Conservation (phyloP, 495 filamentous ascomycete species). For the Lophiostoma macrostomum region DNA sequence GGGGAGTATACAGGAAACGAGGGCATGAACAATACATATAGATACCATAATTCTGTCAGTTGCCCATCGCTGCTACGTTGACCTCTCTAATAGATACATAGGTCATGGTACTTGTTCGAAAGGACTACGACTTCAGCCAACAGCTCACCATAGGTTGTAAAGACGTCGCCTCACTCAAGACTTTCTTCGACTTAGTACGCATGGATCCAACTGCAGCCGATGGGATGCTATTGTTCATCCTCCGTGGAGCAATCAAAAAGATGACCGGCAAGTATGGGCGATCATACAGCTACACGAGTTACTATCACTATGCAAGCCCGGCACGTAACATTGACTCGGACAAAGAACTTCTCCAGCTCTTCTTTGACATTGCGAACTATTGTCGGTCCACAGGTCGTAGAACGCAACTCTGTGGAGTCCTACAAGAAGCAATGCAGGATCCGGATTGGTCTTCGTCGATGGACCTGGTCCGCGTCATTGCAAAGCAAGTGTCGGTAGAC, state of each 20-base stretch:
- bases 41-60: conserved; percentile 42
- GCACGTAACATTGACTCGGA: neutral
- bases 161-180: no score
- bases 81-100: neutral
- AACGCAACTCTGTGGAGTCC: neutral
- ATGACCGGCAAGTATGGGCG: no score
- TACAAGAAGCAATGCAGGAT: neutral
- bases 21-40: conserved; percentile 20
- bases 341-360: neutral
- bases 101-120: neutral
- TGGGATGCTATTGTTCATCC: no score
- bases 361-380: neutral
- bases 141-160: no score
- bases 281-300: no score
- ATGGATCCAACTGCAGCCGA: no score
- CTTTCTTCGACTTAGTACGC: no score
- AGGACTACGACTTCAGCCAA: neutral
- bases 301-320: no score
- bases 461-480: neutral
- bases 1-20: conserved; percentile 44
- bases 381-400: neutral
- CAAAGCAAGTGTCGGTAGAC: neutral
- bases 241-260: no score
- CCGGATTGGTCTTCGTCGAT: neutral
- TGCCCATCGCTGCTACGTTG: neutral